Evolutionary conservation across 108 stramenopile species (phyloP).

Genomic region (Pseudonitzschia delicatissima): DNA sequence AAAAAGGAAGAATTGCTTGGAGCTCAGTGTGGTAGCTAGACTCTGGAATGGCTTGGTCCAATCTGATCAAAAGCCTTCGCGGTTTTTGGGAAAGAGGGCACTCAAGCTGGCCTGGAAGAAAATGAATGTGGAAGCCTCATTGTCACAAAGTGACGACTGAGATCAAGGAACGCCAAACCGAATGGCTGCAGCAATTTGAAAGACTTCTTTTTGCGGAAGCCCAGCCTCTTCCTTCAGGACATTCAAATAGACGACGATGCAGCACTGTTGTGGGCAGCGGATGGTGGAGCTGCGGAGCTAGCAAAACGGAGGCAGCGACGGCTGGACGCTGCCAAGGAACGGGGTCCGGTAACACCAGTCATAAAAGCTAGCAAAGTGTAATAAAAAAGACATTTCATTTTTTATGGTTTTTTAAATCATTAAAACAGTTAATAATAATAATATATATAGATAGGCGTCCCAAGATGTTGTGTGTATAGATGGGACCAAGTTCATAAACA

Average conservation of each 20-base stretch:
- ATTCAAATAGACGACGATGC: constrained; percentile 23
- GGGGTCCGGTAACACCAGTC: constrained; percentile 6
- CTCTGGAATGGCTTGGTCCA: constrained; percentile 38
- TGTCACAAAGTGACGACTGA: neutral
- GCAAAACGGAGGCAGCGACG: constrained; percentile 24
- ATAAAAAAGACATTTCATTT: neutral
- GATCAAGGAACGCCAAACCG: constrained; percentile 1
- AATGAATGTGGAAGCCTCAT: neutral
- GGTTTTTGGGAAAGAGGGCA: constrained; percentile 30
- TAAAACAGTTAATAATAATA: no score
- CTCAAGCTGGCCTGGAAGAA: constrained; percentile 28
- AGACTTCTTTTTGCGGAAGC: neutral
- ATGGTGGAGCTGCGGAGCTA: constrained; percentile 30
- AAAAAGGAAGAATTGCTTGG: constrained; percentile 18
- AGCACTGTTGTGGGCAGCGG: constrained; percentile 29
- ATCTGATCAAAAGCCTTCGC: constrained; percentile 37
- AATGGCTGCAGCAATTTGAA: constrained; percentile 26
- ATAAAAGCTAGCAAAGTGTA: neutral
- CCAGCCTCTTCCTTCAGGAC: neutral
- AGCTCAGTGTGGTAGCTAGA: constrained; percentile 20
- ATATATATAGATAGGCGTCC: no score
- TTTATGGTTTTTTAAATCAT: no score
- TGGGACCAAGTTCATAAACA: neutral
- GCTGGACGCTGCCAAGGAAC: constrained; percentile 19
- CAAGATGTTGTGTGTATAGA: no score